Base-by-base conservation (phyloP, 2,329 filamentous ascomycete species). In the Tolypocladium cylindrosporum region DNA sequence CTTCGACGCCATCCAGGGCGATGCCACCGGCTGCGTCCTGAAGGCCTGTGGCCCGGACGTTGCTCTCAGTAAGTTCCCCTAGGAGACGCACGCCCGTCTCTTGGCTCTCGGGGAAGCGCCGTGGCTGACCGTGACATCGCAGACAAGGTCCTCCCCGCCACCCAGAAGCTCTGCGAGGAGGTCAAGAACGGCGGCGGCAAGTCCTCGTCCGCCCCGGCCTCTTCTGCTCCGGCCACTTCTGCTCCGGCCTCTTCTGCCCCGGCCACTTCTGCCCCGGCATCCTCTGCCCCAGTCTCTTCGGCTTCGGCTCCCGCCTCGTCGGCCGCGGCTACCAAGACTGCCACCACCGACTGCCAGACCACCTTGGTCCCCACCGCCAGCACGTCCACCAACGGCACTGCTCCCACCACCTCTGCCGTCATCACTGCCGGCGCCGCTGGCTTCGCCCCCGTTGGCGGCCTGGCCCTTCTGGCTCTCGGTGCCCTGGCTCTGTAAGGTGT, bases 401-500 rank as follows among this genome's bases (percentile, higher is more conserved):
- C 36, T 21, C 53, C 59, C 54, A n/a, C 54, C 54, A 55, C 59
- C 40, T 41, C 54, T 34, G 45, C 58, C 53, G 36, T 57, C 58
- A 64, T 65, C 58, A 65, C 65, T 57, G 67, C 59, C 60, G 70
- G 64, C 55, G 72, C 70, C 56, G 69, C 68, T 56, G 64, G 62
- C 55, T 42, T 71, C 57, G 66, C 62, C 61, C 64, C 69, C 63
- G 45, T 69, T 27, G 69, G 70, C n/a, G 69, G 62, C 55, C 56
- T 71, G 24, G 72, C 68, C 64, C 64, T 72, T 62, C 62, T 69
- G 54, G 68, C 63, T 54, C 58, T 72, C 53, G 69, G 62, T 59
- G 70, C 64, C 59, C 57, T 74, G 61, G 71, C 72, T 62, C 70
- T 74, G 69, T 74, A 74, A 73, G 42, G 55, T 52, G 50, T 43